These are phyloP conservation scores for Apiospora sp. DNA, from an alignment of 2,329 filamentous ascomycete genomes.

Conservation along the genomic window DNA sequence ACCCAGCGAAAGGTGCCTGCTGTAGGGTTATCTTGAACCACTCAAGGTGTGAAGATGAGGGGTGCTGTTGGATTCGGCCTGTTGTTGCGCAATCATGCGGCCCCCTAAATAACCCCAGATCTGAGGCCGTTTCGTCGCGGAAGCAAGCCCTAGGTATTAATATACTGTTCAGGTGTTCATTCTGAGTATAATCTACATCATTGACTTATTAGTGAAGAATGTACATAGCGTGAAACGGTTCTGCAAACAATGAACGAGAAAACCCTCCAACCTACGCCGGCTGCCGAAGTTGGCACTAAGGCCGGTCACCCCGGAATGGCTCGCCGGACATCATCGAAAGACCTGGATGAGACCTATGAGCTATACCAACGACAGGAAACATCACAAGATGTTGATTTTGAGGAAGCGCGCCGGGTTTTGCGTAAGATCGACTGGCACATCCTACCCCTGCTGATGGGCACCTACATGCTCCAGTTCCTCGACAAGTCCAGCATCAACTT, in stretches of 20 bases:
- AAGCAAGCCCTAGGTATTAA: background rate
- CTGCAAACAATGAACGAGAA: background rate
- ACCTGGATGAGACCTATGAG: conserved; percentile 44
- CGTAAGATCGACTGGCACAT: conserved; percentile 44
- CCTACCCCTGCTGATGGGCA: conserved; percentile 41
- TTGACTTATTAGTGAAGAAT: background rate
- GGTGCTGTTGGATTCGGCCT: background rate
- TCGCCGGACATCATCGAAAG: conserved; percentile 33
- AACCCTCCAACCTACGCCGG: background rate
- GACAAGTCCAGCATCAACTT: conserved; percentile 58
- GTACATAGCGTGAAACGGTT: background rate
- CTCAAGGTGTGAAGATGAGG: background rate
- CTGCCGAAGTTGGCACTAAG: background rate
- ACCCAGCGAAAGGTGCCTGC: background rate
- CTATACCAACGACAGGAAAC: conserved; percentile 39
- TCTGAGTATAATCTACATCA: background rate
- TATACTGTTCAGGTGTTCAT: background rate
- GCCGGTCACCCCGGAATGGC: background rate
- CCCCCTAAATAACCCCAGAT: background rate
- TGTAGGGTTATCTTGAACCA: background rate
- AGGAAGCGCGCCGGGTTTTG: conserved; percentile 40
- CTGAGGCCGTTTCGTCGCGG: background rate
- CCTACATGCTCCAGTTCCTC: conserved; percentile 45
- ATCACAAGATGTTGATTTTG: conserved; percentile 34
- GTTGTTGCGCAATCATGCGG: background rate